These are phyloP conservation scores for Tagetes erecta DNA, from an alignment of 129 eudicot genomes.

Conservation along the genomic window DNA sequence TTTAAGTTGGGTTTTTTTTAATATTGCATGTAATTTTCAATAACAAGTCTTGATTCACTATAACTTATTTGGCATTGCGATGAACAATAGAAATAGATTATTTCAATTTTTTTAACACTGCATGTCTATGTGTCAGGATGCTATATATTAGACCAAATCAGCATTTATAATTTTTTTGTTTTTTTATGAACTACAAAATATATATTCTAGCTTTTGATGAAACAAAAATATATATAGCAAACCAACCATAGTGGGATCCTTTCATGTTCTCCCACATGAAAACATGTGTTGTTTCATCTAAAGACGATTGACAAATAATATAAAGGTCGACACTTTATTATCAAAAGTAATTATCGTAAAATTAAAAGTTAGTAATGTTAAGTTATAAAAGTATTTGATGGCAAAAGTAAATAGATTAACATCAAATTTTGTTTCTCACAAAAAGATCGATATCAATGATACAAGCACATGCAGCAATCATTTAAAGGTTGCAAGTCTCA, in stretches of 20 bases:
- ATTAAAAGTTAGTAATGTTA: conserved; percentile 15
- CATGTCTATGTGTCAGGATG: too few relatives aligned
- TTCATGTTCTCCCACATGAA: conserved; percentile 21
- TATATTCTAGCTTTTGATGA: background rate
- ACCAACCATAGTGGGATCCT: conserved; percentile 24
- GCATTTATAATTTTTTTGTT: background rate
- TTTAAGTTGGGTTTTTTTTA: too few relatives aligned
- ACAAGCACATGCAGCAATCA: background rate
- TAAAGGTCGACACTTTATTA: conserved; percentile 15
- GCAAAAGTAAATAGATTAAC: background rate
- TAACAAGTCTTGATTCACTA: too few relatives aligned
- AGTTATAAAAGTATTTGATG: conserved; percentile 1
- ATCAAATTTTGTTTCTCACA: background rate
- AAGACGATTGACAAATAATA: conserved; percentile 20
- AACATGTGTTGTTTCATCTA: conserved; percentile 26
- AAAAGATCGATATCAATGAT: background rate
- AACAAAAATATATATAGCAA: background rate
- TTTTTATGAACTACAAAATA: background rate
- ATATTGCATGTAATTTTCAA: too few relatives aligned
- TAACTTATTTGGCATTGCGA: too few relatives aligned
- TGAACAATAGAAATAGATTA: too few relatives aligned
- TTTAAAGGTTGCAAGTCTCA: background rate
- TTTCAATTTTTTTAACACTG: too few relatives aligned
- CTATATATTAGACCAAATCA: too few relatives aligned
- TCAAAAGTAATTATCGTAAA: conserved; percentile 22